Percentiles rank a stretch among this genome's conserved stretches.
Evolutionary conservation across 176 grass and related monocot genomes (phyloP).

Genomic region (Cocos nucifera): DNA sequence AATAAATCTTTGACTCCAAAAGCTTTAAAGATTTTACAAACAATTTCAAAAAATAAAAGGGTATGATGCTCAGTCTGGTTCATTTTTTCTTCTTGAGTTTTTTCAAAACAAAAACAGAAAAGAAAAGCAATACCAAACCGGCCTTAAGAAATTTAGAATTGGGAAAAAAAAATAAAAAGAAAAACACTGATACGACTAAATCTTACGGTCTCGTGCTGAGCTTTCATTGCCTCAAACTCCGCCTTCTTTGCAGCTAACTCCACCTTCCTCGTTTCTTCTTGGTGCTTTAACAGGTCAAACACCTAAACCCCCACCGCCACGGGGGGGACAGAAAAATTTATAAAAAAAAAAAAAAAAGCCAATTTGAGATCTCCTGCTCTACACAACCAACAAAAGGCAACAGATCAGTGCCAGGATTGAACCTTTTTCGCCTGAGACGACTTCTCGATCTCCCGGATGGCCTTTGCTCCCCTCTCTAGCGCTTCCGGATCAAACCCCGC

Average conservation of each 20-base stretch:
- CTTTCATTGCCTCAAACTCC: constrained; percentile 39
- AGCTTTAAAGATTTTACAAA: too few relatives aligned
- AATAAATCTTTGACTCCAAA: too few relatives aligned
- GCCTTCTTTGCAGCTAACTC: constrained; percentile 41
- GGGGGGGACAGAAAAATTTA: neutral
- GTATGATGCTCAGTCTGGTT: too few relatives aligned
- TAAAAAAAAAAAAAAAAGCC: neutral
- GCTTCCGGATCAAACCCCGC: constrained; percentile 64
- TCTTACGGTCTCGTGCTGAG: constrained; percentile 59
- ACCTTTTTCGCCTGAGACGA: constrained; percentile 52
- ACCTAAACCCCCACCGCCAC: constrained; percentile 25
- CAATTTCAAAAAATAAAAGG: too few relatives aligned
- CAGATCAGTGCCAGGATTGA: neutral
- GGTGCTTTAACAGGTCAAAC: constrained; percentile 62
- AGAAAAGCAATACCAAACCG: neutral
- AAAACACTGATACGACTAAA: constrained; percentile 3
- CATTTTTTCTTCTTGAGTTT: too few relatives aligned
- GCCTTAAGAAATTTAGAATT: neutral
- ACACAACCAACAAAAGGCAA: neutral
- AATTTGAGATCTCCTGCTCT: neutral
- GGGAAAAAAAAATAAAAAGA: neutral
- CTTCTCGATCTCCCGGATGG: constrained; percentile 29
- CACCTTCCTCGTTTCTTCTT: constrained; percentile 53
- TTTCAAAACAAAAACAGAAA: too few relatives aligned
- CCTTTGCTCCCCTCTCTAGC: constrained; percentile 40